phyloP scores from a whole-genome alignment of 352 stramenopile genomes.

The Phytophthora hibernalis region DNA sequence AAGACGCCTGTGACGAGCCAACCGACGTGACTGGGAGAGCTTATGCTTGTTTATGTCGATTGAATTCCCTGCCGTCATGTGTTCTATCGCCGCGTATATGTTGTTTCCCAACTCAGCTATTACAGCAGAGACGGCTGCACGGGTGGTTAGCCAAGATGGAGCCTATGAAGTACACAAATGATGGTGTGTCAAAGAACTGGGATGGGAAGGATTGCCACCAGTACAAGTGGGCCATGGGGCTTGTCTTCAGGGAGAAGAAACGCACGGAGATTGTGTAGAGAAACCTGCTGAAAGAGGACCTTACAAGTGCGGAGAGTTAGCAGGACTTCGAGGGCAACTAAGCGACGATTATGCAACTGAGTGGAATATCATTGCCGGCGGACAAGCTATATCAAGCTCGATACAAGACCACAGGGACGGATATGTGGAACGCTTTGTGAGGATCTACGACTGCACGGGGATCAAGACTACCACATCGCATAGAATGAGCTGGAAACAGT shows the following conservation, averaged over 20 bases:
- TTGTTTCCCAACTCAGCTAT: neutral
- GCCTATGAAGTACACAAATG: neutral
- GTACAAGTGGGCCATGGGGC: neutral
- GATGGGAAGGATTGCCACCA: neutral
- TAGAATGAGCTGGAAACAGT: constrained; percentile 7
- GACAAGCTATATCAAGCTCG: constrained; percentile 17
- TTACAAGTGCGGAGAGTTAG: neutral
- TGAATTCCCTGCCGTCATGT: neutral
- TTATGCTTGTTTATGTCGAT: neutral
- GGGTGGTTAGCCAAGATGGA: neutral
- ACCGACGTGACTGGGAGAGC: neutral
- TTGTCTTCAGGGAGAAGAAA: neutral
- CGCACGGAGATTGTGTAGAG: neutral
- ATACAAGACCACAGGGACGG: constrained; percentile 12
- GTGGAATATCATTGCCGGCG: constrained; percentile 4
- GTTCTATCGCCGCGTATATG: neutral
- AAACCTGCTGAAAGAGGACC: neutral
- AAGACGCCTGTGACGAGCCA: neutral
- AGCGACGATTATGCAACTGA: constrained; percentile 3
- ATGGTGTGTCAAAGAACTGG: neutral
- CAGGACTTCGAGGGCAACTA: neutral
- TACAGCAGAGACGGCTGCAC: neutral
- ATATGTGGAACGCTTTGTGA: constrained; percentile 11
- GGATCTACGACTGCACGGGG: constrained; percentile 12
- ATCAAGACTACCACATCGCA: too few species aligned